These are phyloP conservation scores for Dryadomyces quercivorus DNA, from an alignment of 2,329 filamentous ascomycete species.

Conservation along the genomic window DNA sequence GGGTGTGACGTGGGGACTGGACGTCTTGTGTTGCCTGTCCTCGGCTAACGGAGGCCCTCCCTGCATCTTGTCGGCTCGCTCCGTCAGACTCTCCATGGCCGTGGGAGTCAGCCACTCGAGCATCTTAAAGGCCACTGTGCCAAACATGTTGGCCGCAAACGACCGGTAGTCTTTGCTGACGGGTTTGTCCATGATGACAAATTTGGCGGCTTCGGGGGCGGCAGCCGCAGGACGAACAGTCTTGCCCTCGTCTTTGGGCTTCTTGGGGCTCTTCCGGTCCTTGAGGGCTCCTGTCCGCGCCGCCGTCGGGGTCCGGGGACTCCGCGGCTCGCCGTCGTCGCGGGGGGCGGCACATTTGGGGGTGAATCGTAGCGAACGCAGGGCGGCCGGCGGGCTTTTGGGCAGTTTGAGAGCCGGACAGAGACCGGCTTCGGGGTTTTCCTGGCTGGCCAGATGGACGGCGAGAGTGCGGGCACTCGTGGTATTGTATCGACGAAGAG, in stretches of 20 bases:
- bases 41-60: conserved; percentile 11
- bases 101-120: conserved; percentile 56
- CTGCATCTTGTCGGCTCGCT: conserved; percentile 22
- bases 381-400: conserved; percentile 29
- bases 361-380: conserved; percentile 34
- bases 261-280: neutral
- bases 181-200: conserved; percentile 33
- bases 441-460: conserved; percentile 66
- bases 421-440: conserved; percentile 59
- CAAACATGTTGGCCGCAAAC: conserved; percentile 51
- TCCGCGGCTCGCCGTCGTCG: neutral
- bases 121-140: conserved; percentile 56
- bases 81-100: conserved; percentile 36
- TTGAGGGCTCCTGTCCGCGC: neutral
- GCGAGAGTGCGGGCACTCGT: conserved; percentile 74
- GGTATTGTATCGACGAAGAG: conserved; percentile 66
- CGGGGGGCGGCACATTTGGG: conserved; percentile 18
- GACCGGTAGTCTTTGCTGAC: conserved; percentile 44
- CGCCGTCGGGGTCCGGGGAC: neutral
- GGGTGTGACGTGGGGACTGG: neutral
- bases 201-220: conserved; percentile 9
- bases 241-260: no score
- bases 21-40: neutral
- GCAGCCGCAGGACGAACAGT: no score
- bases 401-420: conserved; percentile 41